Conservation (phyloP, 1,284 basidiomycete genomes). For the Ustilago hordei region DNA sequence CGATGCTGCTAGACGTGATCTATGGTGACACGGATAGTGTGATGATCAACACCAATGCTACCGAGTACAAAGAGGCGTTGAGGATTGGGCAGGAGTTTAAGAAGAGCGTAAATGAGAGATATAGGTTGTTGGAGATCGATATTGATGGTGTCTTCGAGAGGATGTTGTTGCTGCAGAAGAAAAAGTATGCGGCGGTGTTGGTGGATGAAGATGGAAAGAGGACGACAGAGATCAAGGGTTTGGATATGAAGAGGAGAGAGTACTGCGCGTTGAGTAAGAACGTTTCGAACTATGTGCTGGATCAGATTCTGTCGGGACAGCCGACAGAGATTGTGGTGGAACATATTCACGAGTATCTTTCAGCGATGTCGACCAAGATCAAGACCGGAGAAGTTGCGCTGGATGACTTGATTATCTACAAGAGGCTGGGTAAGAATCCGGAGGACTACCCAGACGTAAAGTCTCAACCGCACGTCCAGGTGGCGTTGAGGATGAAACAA, state of each 20-base stretch:
- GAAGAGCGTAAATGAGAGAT: slow-evolving; percentile 93
- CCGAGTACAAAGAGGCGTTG: slow-evolving; percentile 85
- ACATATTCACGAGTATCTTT: slow-evolving; percentile 91
- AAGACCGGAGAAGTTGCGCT: slow-evolving; percentile 81
- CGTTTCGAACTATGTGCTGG: slow-evolving; percentile 77
- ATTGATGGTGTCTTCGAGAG: slow-evolving; percentile 94
- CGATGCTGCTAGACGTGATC: slow-evolving; percentile 89
- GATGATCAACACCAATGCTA: slow-evolving; percentile 96
- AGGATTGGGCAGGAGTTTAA: slow-evolving; percentile 94
- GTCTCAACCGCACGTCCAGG: slow-evolving; percentile 94
- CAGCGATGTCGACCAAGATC: slow-evolving; percentile 80
- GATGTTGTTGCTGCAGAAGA: slow-evolving; percentile 94
- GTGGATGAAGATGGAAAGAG: slow-evolving; percentile 57
- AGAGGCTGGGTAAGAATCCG: slow-evolving; percentile 67
- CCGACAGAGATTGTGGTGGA: slow-evolving; percentile 89
- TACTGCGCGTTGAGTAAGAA: slow-evolving; percentile 92
- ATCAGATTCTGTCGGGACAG: slow-evolving; percentile 91
- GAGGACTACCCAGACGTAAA: slow-evolving; percentile 93
- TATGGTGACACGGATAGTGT: slow-evolving; percentile 99
- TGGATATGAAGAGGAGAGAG: slow-evolving; percentile 99
- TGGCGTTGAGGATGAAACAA: slow-evolving; percentile 89
- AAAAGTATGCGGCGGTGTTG: slow-evolving; percentile 98
- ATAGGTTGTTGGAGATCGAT: slow-evolving; percentile 95
- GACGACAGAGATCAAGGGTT: slow-evolving; percentile 85
- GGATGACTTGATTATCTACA: slow-evolving; percentile 90